A percentile compares a stretch with the other conserved stretches of the same genome.
Evolutionary conservation across 768 basidiomycete genomes (phyloP).

Genomic region (Kwoniella dejecticola): DNA sequence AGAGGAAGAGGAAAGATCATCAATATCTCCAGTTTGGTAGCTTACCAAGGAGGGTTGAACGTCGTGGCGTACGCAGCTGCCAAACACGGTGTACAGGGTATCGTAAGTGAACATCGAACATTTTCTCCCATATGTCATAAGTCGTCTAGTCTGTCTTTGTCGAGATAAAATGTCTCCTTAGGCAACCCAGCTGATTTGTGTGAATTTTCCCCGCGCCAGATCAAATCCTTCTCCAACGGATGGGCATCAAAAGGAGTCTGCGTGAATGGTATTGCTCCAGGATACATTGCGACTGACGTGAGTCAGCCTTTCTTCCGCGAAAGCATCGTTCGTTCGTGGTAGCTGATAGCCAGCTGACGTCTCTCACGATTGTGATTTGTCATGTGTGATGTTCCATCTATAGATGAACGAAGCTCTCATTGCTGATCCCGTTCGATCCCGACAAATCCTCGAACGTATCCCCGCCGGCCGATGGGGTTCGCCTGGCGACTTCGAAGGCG

Average conservation of each 20-base stretch:
- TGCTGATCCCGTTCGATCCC: constrained; percentile 66
- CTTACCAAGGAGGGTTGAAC: constrained; percentile 62
- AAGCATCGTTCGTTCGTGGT: too few species aligned
- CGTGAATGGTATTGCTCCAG: constrained; percentile 84
- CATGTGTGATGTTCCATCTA: too few species aligned
- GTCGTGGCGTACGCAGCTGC: constrained; percentile 90
- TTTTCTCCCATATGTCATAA: constrained; percentile 54
- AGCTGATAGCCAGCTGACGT: too few species aligned
- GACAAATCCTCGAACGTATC: constrained; percentile 74
- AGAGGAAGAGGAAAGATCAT: constrained; percentile 68
- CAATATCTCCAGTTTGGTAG: constrained; percentile 63
- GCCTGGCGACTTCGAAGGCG: constrained; percentile 73
- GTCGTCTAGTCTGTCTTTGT: not conserved
- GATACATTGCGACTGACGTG: constrained; percentile 89
- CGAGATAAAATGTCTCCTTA: too few species aligned
- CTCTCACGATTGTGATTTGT: too few species aligned
- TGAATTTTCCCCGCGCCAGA: constrained; percentile 14
- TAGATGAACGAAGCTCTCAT: constrained; percentile 69
- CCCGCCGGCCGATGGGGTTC: constrained; percentile 72
- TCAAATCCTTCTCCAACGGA: constrained; percentile 86
- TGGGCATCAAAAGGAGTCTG: constrained; percentile 87
- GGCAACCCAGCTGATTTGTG: not conserved
- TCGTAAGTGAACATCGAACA: constrained; percentile 38
- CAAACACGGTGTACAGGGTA: constrained; percentile 75
- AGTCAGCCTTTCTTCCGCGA: too few species aligned